These are phyloP conservation scores for Yarrowia hollandica DNA, from an alignment of 805 yeast genomes.

Conservation along the genomic window DNA sequence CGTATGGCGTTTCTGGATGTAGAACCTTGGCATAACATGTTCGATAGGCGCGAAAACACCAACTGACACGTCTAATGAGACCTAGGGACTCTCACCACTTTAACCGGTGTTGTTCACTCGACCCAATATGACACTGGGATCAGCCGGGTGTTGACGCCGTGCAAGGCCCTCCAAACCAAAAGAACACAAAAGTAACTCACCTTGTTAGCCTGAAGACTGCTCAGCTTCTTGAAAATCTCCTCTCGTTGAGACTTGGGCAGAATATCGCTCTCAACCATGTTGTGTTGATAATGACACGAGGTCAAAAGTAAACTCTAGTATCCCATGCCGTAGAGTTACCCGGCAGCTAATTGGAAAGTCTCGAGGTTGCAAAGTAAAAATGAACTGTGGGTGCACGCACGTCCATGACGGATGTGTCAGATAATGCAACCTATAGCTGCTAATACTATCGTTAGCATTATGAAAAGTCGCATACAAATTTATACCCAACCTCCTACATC, in stretches of 20 bases:
- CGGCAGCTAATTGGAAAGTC: conserved; percentile 15
- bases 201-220: conserved; percentile 70
- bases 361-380: background rate
- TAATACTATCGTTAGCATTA: no score
- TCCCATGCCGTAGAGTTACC: conserved; percentile 2
- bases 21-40: no score
- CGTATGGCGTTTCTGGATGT: no score
- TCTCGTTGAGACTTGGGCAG: conserved; percentile 62
- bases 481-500: no score
- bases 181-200: conserved; percentile 36
- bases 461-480: no score
- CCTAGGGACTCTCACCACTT: no score
- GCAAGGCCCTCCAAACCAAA: background rate
- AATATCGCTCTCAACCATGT: conserved; percentile 34
- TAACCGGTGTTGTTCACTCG: no score
- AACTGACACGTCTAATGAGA: background rate
- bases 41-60: no score
- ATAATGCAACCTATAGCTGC: no score
- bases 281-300: conserved; percentile 29
- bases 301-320: conserved; percentile 19
- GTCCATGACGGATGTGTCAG: background rate
- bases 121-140: no score
- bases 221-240: conserved; percentile 61
- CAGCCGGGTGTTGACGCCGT: background rate
- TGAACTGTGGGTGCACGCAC: no score